These are phyloP conservation scores for Clonostachys rosea DNA, from an alignment of 2,329 filamentous ascomycete genomes.

Conservation along the genomic window DNA sequence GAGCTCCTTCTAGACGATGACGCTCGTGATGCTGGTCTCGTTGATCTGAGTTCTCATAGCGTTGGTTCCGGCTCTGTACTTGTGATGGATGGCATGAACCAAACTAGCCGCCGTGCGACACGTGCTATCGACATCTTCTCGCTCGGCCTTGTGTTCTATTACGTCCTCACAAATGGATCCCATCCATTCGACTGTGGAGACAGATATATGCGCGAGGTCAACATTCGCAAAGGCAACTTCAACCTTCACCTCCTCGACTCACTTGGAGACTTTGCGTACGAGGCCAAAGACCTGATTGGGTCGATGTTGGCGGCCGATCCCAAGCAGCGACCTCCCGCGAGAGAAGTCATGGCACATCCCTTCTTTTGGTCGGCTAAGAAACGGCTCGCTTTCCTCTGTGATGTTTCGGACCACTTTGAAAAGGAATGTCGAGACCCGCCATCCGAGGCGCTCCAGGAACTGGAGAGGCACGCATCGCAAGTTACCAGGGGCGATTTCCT, in stretches of 20 bases:
- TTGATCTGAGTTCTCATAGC: conserved; percentile 46
- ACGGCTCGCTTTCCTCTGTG: conserved; percentile 86
- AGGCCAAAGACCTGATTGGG: conserved; percentile 81
- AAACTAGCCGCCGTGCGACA: conserved; percentile 72
- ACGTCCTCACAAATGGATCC: conserved; percentile 87
- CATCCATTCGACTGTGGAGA: conserved; percentile 95
- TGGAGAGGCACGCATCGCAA: conserved; percentile 47
- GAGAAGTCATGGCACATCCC: conserved; percentile 82
- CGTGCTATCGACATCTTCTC: conserved; percentile 97
- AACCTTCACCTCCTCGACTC: conserved; percentile 66
- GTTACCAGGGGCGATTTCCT: conserved; percentile 73
- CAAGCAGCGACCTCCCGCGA: conserved; percentile 62
- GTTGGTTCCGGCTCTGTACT: conserved; percentile 58
- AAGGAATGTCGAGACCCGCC: conserved; percentile 84
- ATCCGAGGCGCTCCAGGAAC: conserved; percentile 57
- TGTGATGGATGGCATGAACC: conserved; percentile 51
- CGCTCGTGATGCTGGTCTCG: conserved; percentile 41
- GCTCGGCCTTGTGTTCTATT: conserved; percentile 96
- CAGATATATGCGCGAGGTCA: conserved; percentile 92
- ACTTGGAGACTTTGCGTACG: conserved; percentile 78
- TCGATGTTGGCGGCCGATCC: conserved; percentile 66
- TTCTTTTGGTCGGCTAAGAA: conserved; percentile 96
- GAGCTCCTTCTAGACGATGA: conserved; percentile 85
- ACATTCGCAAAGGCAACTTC: conserved; percentile 87
- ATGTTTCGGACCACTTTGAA: conserved; percentile 95